These are phyloP conservation scores for Sambucus nigra DNA, from an alignment of 129 eudicot genomes.

Conservation along the genomic window DNA sequence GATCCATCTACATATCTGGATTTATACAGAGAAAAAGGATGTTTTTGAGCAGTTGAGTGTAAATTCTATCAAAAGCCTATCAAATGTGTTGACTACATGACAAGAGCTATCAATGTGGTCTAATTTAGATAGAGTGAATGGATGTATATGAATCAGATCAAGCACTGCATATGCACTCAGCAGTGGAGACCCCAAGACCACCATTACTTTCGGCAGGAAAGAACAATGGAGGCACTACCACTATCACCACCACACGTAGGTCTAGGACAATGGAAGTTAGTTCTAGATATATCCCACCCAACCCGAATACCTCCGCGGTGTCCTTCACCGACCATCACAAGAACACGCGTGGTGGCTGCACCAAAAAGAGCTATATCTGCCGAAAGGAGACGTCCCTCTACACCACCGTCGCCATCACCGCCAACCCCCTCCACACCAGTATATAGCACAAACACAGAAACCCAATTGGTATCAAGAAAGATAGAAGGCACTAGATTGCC, in stretches of 20 bases:
- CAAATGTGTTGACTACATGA: slow-evolving; percentile 11
- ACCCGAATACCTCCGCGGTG: slow-evolving; percentile 34
- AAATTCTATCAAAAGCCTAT: too few species aligned
- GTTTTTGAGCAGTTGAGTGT: too few species aligned
- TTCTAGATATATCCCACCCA: slow-evolving; percentile 32
- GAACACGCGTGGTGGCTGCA: slow-evolving; percentile 25
- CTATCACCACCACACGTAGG: slow-evolving; percentile 44
- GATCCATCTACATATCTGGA: too few species aligned
- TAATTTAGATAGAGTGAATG: slow-evolving; percentile 67
- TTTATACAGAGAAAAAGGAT: too few species aligned
- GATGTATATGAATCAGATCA: slow-evolving; percentile 62
- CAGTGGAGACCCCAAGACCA: slow-evolving; percentile 30
- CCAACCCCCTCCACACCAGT: slow-evolving; percentile 43
- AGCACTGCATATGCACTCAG: slow-evolving; percentile 32
- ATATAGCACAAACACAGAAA: slow-evolving; percentile 32
- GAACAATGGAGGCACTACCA: slow-evolving; percentile 44
- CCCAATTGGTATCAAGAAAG: slow-evolving; percentile 41
- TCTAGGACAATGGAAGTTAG: slow-evolving; percentile 50
- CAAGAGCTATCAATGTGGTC: slow-evolving; percentile 54
- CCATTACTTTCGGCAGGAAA: slow-evolving; percentile 37
- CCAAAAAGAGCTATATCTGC: slow-evolving; percentile 69
- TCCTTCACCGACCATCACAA: slow-evolving; percentile 60
- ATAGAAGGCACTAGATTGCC: slow-evolving; percentile 30
- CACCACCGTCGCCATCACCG: slow-evolving; percentile 36
- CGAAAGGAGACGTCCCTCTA: slow-evolving; percentile 53